Evolutionary conservation across 1,284 basidiomycete species (phyloP).

Genomic region (Pseudozyma flocculosa): DNA sequence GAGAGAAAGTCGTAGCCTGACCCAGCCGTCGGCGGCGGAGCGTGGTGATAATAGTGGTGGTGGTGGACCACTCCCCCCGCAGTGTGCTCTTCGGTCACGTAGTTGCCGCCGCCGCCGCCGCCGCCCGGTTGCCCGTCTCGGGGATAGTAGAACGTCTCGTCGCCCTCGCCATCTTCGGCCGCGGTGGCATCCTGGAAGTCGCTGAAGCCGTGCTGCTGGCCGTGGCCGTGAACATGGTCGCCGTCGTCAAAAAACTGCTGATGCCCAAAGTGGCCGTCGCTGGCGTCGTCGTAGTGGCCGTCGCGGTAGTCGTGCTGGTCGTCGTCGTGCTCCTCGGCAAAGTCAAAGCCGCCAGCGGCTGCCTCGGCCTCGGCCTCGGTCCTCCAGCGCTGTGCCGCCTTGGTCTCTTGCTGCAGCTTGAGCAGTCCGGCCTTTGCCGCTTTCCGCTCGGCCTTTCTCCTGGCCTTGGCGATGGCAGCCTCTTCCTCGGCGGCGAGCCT

Average conservation of each 20-base stretch:
- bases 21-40: neutral
- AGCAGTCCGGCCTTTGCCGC: constrained; percentile 42
- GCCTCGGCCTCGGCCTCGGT: constrained; percentile 50
- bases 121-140: neutral
- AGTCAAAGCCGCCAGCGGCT: constrained; percentile 41
- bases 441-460: constrained; percentile 39
- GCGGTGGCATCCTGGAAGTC: neutral
- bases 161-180: constrained; percentile 9
- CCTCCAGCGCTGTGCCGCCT: constrained; percentile 14
- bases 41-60: constrained; percentile 46
- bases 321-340: constrained; percentile 17
- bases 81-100: constrained; percentile 20
- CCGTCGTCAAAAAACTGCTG: constrained; percentile 16
- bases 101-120: constrained; percentile 4
- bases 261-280: no score
- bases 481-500: constrained; percentile 39
- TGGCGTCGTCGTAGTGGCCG: constrained; percentile 2
- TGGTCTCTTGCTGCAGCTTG: constrained; percentile 25
- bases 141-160: constrained; percentile 1
- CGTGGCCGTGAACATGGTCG: no score
- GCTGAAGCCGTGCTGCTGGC: neutral
- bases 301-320: constrained; percentile 2
- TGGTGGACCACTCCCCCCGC: constrained; percentile 39
- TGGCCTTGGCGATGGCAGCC: constrained; percentile 44
- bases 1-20: neutral